A percentile compares a stretch with the other conserved stretches of the same genome.
phyloP scores from a whole-genome alignment of 352 stramenopile genomes.

The Phytophthora nicotianae region DNA sequence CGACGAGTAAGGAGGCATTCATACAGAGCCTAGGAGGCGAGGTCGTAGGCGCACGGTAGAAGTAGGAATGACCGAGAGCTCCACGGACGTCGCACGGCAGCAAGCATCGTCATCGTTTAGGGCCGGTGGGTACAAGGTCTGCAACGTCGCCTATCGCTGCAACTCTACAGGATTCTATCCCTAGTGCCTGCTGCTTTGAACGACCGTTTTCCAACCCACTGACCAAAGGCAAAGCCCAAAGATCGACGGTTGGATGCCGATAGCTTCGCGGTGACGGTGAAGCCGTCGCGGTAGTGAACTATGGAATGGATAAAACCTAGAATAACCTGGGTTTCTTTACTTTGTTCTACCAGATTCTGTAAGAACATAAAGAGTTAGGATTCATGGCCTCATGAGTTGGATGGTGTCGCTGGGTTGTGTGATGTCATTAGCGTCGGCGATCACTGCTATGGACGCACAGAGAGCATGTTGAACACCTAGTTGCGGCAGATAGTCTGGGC shows the following conservation, averaged over 20 bases:
- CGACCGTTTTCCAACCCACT: conserved; percentile 5
- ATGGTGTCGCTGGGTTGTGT: conserved; percentile 2
- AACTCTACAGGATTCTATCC: conserved; percentile 9
- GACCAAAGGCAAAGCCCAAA: neutral
- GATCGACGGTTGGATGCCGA: neutral
- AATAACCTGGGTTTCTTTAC: neutral
- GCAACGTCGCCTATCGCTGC: conserved; percentile 10
- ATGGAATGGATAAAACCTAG: neutral
- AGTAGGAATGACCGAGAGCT: conserved; percentile 19
- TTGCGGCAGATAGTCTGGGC: conserved; percentile 15
- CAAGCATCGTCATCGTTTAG: conserved; percentile 4
- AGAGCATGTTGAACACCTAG: conserved; percentile 21
- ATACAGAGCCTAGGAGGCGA: conserved; percentile 21
- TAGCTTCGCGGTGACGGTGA: conserved; percentile 6
- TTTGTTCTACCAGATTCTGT: neutral
- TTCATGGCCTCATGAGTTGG: neutral
- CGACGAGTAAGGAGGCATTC: conserved; percentile 18
- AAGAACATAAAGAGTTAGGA: too few relatives aligned
- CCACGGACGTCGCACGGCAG: neutral
- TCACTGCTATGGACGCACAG: conserved; percentile 4
- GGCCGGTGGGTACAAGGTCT: conserved; percentile 15
- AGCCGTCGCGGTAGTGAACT: neutral
- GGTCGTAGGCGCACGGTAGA: conserved; percentile 10
- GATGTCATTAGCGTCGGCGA: conserved; percentile 2
- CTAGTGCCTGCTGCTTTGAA: conserved; percentile 2